Evolutionary conservation across 2,329 filamentous ascomycete species (phyloP).

Genomic region (Aspergillus fructus): DNA sequence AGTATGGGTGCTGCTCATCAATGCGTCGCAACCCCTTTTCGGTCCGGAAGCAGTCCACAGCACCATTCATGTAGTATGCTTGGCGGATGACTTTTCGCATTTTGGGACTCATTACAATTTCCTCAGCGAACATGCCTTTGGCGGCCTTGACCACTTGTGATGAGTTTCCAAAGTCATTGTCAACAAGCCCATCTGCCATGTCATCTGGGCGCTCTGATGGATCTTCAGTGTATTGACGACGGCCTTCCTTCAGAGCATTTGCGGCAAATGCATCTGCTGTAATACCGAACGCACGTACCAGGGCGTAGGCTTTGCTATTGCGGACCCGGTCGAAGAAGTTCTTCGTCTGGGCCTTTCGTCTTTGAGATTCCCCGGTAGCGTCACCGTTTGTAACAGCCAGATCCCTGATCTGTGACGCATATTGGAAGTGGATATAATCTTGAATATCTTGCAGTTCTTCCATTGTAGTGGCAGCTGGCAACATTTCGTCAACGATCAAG

Average conservation of each 20-base stretch:
- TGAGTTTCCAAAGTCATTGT: slow-evolving; percentile 72
- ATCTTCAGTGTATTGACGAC: slow-evolving; percentile 82
- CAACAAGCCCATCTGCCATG: slow-evolving; percentile 75
- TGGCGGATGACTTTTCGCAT: slow-evolving; percentile 84
- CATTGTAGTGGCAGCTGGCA: slow-evolving; percentile 77
- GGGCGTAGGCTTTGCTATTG: slow-evolving; percentile 72
- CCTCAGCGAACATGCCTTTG: slow-evolving; percentile 85
- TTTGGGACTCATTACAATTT: slow-evolving; percentile 81
- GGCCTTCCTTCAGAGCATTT: slow-evolving; percentile 76
- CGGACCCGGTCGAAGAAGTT: slow-evolving; percentile 82
- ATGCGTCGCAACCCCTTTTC: slow-evolving; percentile 93
- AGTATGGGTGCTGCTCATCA: slow-evolving; percentile 92
- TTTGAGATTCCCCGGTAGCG: slow-evolving; percentile 65
- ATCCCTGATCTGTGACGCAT: slow-evolving; percentile 80
- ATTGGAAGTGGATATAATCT: slow-evolving; percentile 95
- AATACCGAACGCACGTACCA: slow-evolving; percentile 89
- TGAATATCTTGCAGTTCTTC: slow-evolving; percentile 96
- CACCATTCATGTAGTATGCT: slow-evolving; percentile 78
- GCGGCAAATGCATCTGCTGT: slow-evolving; percentile 83
- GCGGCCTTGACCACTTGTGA: slow-evolving; percentile 75
- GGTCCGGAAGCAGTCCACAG: slow-evolving; percentile 84
- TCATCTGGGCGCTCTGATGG: slow-evolving; percentile 76
- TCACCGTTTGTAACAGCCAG: slow-evolving; percentile 62
- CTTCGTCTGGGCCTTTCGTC: slow-evolving; percentile 78
- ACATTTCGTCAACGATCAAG: slow-evolving; percentile 74